Evolutionary conservation across 257 asterid genomes (phyloP), one percentile per base, ranked within the genome.

Genomic region (Pogostemon cablin): DNA sequence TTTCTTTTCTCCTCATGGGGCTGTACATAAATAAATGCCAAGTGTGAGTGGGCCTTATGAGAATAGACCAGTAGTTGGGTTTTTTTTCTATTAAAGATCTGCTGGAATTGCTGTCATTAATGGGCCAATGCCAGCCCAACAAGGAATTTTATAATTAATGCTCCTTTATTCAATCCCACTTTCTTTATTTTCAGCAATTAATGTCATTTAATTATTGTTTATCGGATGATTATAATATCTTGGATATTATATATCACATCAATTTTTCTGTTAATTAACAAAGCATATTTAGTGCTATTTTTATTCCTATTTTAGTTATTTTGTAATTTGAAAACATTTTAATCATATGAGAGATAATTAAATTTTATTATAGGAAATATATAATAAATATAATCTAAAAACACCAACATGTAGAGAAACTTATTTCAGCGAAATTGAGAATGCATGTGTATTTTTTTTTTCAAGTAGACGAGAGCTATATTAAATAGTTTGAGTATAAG

Each of bases 111-210:
- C 82, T 58, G 53, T 75, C 72, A 52, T 41, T 40, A 35, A 72
- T 71, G 82, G 84, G 73, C 82, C 82, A 75, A 9, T 52, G 71
- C 61, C 83, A 78, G 81, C 86, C 86, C 83, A 81, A 39, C 72
- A 8, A 67, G 8, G 47, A 48, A 39, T 55, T 41, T 48, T 56
- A 60, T 57, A 48, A 38, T 63, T 40, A 69, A 53, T 61, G 44
- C 65, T 17, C 6, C 40, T 65, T 53, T n/a, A 25, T 25, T 25
- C 32, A 25, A 0, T 25, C 32, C 32, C 32, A 25, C 32, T 67
- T 61, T 20, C 2, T 10, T 67, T 70, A 32, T 11, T 35, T 46
- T 40, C 7, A 2, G 39, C 43, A 34, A 52, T 38, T 49, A 35
- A 56, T 53, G 9, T 48, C 2, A 48, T 60, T 40, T 38, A 39